Base-by-base conservation (phyloP, 768 basidiomycete species). In the Exsudoporus frostii region DNA sequence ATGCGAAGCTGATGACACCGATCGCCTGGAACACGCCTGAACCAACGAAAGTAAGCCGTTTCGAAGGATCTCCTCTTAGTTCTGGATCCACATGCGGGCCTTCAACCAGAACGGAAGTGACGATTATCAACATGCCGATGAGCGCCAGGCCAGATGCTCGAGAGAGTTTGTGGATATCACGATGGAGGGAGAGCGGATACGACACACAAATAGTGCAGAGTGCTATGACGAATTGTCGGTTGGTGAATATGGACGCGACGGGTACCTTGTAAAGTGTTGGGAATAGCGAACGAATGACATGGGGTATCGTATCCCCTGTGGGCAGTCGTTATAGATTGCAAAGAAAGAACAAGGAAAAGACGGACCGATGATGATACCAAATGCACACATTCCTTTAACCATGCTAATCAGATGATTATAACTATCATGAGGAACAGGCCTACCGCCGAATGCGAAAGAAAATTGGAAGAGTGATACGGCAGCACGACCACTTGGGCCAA, bases 391-490 rank as follows among this genome's bases (percentile, higher is more conserved):
- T 39, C 96, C 91, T 90, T 52, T 36, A 14, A 29, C 11, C 27
- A 54, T 22, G n/a, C 3, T 32, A 38, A 40, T 60, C n/a, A 62
- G 51, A 49, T 40, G 45, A 42, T 17, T 22, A 17, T 36, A 39
- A 9, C 5, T 19, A 9, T 17, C 37, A 15, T n/a, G 25, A 51
- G 33, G 29, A 44, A 40, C 17, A 11, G 41, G 55, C 82, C 48
- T 63, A 86, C 93, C 95, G 63, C 97, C 97, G 59, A 97, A 97
- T 8, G 97, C 97, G 66, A 99, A 98, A 4, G 93, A 78, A 66
- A 99, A 98, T 67, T 98, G 97, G 67, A 99, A 98, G 69, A 98
- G 87, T 0, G 95, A 96, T 17, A 97, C 92, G 0, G 92, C 91
- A 2, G 92, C 91, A 47, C 92, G 83, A n/a, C 97, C 97, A 48